Conservation (phyloP, 1,284 basidiomycete genomes). For the Stygiomarasmius scandens region DNA sequence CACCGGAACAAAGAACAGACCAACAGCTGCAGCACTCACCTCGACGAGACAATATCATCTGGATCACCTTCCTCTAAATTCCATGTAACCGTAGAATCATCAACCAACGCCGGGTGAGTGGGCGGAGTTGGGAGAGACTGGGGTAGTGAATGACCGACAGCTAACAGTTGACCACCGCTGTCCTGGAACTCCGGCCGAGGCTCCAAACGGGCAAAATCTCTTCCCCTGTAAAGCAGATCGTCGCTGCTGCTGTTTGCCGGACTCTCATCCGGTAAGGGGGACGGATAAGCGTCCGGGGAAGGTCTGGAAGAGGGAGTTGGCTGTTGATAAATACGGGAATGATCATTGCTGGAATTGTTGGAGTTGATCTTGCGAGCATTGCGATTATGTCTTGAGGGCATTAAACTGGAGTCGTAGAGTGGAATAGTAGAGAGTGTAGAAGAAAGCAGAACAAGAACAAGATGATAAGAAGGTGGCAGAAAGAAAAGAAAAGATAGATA, state of each 20-base stretch:
- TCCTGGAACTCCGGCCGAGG: neutral
- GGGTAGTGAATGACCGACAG: neutral
- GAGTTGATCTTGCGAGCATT: constrained; percentile 15
- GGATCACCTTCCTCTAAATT: neutral
- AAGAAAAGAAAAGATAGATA: constrained; percentile 5
- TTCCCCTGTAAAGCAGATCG: neutral
- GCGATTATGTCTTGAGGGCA: constrained; percentile 16
- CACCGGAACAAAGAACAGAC: neutral
- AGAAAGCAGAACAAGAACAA: constrained; percentile 7
- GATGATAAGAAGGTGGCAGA: neutral
- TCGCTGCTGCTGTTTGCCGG: constrained; percentile 10
- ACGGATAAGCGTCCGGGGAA: constrained; percentile 12
- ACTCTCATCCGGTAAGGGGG: constrained; percentile 10
- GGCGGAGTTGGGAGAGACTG: constrained; percentile 14
- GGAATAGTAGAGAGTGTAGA: constrained; percentile 1
- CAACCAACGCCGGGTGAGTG: neutral
- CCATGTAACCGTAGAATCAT: neutral
- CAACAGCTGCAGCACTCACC: neutral
- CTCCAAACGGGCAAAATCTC: neutral
- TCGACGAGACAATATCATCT: neutral
- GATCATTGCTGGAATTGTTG: neutral
- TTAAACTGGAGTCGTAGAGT: constrained; percentile 7
- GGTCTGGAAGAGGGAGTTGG: constrained; percentile 14
- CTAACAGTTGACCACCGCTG: neutral
- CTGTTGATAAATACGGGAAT: constrained; percentile 14